These are phyloP conservation scores for Thecaphora thlaspeos DNA, from an alignment of 1,284 basidiomycete species.

Conservation along the genomic window DNA sequence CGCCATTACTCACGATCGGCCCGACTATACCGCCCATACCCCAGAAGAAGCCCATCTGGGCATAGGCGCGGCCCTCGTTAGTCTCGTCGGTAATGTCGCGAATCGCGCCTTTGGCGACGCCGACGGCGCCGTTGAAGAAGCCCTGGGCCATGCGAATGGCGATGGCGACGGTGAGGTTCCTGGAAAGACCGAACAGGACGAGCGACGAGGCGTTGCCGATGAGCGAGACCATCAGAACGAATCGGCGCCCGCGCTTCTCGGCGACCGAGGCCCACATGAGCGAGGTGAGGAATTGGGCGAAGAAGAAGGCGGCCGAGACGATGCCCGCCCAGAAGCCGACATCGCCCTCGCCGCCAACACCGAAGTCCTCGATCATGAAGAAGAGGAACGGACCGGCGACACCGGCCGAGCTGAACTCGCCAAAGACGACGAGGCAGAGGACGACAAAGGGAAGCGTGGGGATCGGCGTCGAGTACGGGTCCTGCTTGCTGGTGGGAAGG, in stretches of 20 bases:
- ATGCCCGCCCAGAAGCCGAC: conserved; percentile 57
- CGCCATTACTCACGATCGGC: too few species aligned
- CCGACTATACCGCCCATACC: conserved; percentile 80
- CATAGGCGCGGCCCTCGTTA: conserved; percentile 91
- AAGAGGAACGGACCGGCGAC: conserved; percentile 57
- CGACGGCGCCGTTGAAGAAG: conserved; percentile 90
- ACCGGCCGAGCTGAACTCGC: conserved; percentile 72
- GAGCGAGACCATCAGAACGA: conserved; percentile 80
- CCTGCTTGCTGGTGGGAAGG: conserved; percentile 17
- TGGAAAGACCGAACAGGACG: conserved; percentile 80
- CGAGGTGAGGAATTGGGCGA: conserved; percentile 72
- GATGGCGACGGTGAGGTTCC: conserved; percentile 67
- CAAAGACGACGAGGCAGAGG: conserved; percentile 54
- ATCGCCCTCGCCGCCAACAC: conserved; percentile 50
- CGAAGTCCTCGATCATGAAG: conserved; percentile 55
- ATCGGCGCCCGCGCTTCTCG: conserved; percentile 81
- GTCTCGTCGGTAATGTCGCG: conserved; percentile 81
- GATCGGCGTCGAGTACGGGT: conserved; percentile 46
- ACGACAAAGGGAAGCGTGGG: conserved; percentile 54
- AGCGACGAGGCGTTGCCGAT: conserved; percentile 77
- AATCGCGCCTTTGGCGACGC: conserved; percentile 80
- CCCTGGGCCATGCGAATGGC: conserved; percentile 87
- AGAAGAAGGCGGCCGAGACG: conserved; percentile 56
- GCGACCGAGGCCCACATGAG: conserved; percentile 90
- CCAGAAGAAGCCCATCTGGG: conserved; percentile 92